These are phyloP conservation scores for Funneliformis mosseae DNA, from an alignment of 192 early-diverging fungal genomes.

Conservation along the genomic window DNA sequence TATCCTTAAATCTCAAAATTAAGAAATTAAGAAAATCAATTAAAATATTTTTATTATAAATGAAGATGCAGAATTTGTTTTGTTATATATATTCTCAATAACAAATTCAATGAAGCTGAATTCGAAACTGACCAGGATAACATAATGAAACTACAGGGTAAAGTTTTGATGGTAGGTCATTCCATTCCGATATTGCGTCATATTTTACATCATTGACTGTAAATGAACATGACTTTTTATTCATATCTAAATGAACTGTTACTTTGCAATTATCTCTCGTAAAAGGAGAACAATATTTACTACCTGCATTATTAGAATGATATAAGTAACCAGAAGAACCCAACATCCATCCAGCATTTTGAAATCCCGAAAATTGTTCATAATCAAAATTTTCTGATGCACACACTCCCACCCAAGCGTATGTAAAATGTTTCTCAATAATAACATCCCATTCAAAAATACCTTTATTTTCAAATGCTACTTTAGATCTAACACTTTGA, in stretches of 20 bases:
- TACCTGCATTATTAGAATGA: not conserved
- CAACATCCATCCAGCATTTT: not conserved
- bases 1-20: no score
- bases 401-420: not conserved
- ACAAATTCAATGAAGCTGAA: not conserved
- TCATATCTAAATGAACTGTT: slow-evolving; percentile 32
- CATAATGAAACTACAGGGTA: slow-evolving; percentile 18
- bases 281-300: slow-evolving; percentile 17
- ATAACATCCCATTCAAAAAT: slow-evolving; percentile 22
- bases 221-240: not conserved
- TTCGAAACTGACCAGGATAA: not conserved
- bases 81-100: no score
- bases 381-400: not conserved
- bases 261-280: not conserved
- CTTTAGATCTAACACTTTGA: not conserved
- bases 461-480: not conserved
- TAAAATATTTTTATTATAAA: no score
- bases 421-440: not conserved
- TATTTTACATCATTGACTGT: slow-evolving; percentile 21
- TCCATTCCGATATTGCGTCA: not conserved
- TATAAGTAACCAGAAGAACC: not conserved
- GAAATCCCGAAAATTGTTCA: not conserved
- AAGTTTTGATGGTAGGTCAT: slow-evolving; percentile 22
- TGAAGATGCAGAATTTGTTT: no score
- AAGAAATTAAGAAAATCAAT: no score